phyloP scores from a whole-genome alignment of 2,329 filamentous ascomycete genomes.

The Hypocreales sp. region DNA sequence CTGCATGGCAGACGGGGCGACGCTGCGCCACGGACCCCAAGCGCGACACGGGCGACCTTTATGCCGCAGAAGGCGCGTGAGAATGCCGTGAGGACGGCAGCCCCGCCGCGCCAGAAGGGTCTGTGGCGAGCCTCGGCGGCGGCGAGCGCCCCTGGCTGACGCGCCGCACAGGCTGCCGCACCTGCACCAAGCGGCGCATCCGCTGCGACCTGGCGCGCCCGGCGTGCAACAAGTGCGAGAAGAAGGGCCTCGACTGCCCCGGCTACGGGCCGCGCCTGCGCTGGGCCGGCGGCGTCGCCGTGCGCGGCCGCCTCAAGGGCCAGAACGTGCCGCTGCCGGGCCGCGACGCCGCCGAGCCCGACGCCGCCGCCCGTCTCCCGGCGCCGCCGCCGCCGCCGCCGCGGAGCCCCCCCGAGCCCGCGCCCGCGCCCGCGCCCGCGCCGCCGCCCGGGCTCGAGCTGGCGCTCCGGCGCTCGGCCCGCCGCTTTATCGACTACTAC shows the following conservation, averaged over 20 bases:
- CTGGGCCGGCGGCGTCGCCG: conserved; percentile 13
- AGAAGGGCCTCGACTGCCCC: conserved; percentile 12
- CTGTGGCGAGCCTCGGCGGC: no score
- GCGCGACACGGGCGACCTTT: no score
- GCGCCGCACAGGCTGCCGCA: conserved; percentile 12
- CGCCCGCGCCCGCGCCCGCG: background rate
- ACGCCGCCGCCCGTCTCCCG: background rate
- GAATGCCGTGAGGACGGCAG: no score
- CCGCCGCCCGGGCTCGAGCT: conserved; percentile 3
- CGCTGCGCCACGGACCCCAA: no score
- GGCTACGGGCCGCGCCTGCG: conserved; percentile 11
- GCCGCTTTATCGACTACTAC: conserved; percentile 13
- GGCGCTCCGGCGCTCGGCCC: conserved; percentile 6
- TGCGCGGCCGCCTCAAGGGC: conserved; percentile 11
- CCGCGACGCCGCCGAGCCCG: background rate
- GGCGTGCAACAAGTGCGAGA: conserved; percentile 12
- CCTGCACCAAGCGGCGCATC: conserved; percentile 13
- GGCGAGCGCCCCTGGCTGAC: no score
- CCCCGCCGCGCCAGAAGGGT: no score
- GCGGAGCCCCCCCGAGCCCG: background rate
- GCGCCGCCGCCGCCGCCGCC: background rate
- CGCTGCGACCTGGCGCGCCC: conserved; percentile 11
- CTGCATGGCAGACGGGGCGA: no score
- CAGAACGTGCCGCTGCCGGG: conserved; percentile 5
- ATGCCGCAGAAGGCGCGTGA: no score